These are phyloP conservation scores for Erysimum cheiranthoides DNA, from an alignment of 345 rosid species.

Conservation along the genomic window DNA sequence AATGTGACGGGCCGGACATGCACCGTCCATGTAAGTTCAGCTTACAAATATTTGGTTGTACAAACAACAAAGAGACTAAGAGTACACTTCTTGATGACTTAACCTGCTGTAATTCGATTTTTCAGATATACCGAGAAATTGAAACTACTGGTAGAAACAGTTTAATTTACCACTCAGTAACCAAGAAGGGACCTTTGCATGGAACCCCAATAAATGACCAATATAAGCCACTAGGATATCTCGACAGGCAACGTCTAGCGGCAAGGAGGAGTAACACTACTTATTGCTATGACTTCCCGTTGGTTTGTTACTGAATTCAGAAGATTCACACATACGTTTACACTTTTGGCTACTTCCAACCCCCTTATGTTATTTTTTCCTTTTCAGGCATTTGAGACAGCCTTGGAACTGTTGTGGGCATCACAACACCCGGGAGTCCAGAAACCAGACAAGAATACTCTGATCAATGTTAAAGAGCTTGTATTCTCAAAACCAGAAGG, in stretches of 20 bases:
- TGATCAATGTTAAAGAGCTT: conserved; percentile 76
- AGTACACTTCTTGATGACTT: conserved; percentile 24
- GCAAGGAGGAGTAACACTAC: conserved; percentile 92
- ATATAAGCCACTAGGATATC: conserved; percentile 75
- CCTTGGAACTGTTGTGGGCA: conserved; percentile 79
- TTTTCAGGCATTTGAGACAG: conserved; percentile 90
- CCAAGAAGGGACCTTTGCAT: conserved; percentile 69
- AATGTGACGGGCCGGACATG: conserved; percentile 97
- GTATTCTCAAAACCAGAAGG: conserved; percentile 72
- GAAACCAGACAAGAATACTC: conserved; percentile 58
- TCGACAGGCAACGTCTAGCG: conserved; percentile 79
- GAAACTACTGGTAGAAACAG: conserved; percentile 64
- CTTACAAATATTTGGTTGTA: conserved; percentile 12
- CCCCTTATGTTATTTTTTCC: conserved; percentile 27
- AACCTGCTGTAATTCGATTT: conserved; percentile 20
- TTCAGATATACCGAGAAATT: conserved; percentile 90
- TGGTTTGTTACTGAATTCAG: conserved; percentile 60
- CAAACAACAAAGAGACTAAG: conserved; percentile 4
- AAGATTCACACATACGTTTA: conserved; percentile 3
- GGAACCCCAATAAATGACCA: conserved; percentile 64
- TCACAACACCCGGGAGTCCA: conserved; percentile 58
- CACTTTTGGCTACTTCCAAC: conserved; percentile 8
- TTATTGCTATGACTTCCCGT: conserved; percentile 96
- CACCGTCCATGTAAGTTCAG: conserved; percentile 77
- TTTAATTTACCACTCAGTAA: conserved; percentile 72